Base-by-base conservation (phyloP, 495 filamentous ascomycete species). In the Amniculicola lignicola region DNA sequence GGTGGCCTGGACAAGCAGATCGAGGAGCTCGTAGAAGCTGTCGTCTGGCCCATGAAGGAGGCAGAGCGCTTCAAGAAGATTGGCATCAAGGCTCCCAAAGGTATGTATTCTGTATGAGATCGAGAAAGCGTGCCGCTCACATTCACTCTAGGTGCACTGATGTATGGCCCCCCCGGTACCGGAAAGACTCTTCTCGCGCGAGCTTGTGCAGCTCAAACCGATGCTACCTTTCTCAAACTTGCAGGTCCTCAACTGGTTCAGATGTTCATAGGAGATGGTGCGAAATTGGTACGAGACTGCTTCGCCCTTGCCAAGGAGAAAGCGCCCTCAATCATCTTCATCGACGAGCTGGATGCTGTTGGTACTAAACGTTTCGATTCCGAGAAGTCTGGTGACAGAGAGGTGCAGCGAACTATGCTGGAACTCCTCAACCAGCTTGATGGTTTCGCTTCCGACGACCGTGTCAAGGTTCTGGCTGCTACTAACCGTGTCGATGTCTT, bases 11-110 rank as follows among this genome's bases (percentile, higher is more conserved):
- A 95, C 73, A 99, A 99, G 75, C 93, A 99, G 77, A 99, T 99
- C 68, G 94, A 95, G 69, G 93, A 99, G 75, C 84, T 99, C 35
- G 89, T 99, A n/a, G 93, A 99, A 72, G 93, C 93, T 51, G 92
- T 99, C 23, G 93, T 99, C 42, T 95, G 89, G 94, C 93, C 93
- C 5, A 99, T 99, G 93, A 96, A 97, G 80, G 90, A 97, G 76
- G 90, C 93, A 4, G 94, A 97, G 64, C 80, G 89, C 41, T 99
- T 99, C 75, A 97, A 95, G 81, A 96, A 95, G 80, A 94, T 99
- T 57, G 93, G 93, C 57, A 97, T 99, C 77, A 99, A 99, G 77
- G 90, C 93, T n/a, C 93, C 93, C 6, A 99, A 99, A 73, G 93
- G 93, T 96, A 82, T 52, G 70, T 22, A 40, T 37, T 31, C 33